Evolutionary conservation across 768 basidiomycete species (phyloP).

Genomic region (Nevesoporus exiguus): DNA sequence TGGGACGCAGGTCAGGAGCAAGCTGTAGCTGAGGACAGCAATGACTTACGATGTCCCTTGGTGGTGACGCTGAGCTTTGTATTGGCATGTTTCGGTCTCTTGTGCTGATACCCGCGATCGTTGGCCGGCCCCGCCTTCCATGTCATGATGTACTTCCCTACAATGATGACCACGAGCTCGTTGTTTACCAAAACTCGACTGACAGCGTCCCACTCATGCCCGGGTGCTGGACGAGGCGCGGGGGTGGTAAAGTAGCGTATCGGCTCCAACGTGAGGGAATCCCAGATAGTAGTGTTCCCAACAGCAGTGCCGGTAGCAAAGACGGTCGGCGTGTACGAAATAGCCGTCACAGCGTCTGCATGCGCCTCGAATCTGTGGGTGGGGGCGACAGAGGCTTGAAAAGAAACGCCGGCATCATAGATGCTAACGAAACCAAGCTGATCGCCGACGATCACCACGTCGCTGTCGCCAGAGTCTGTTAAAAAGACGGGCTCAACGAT

Average conservation of each 20-base stretch:
- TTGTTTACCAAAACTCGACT: slow-evolving; percentile 54
- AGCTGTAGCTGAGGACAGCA: neutral
- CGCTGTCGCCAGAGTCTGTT: slow-evolving; percentile 32
- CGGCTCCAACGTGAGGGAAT: slow-evolving; percentile 57
- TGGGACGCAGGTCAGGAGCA: slow-evolving; percentile 24
- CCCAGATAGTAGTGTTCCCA: slow-evolving; percentile 61
- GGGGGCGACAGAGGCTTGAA: slow-evolving; percentile 29
- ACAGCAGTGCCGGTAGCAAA: slow-evolving; percentile 63
- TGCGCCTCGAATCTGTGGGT: slow-evolving; percentile 58
- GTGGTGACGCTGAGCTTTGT: slow-evolving; percentile 28
- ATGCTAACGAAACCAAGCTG: slow-evolving; percentile 59
- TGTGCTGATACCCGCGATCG: slow-evolving; percentile 24
- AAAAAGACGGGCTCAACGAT: slow-evolving; percentile 47
- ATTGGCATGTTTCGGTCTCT: slow-evolving; percentile 33
- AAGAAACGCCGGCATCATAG: slow-evolving; percentile 45
- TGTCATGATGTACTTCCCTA: slow-evolving; percentile 60
- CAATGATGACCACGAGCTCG: slow-evolving; percentile 53
- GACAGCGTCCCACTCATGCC: slow-evolving; percentile 43
- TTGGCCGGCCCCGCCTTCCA: slow-evolving; percentile 59
- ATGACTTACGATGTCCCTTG: slow-evolving; percentile 47
- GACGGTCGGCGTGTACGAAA: slow-evolving; percentile 57
- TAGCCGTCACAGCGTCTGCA: slow-evolving; percentile 60
- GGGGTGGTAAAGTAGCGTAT: slow-evolving; percentile 55
- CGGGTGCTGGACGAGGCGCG: slow-evolving; percentile 32
- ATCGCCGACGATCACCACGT: slow-evolving; percentile 64